Percentiles rank a stretch among this genome's conserved stretches.
These are phyloP conservation scores for Dactylellina haptotyla DNA, from an alignment of 2,329 filamentous ascomycete genomes.

Conservation along the genomic window DNA sequence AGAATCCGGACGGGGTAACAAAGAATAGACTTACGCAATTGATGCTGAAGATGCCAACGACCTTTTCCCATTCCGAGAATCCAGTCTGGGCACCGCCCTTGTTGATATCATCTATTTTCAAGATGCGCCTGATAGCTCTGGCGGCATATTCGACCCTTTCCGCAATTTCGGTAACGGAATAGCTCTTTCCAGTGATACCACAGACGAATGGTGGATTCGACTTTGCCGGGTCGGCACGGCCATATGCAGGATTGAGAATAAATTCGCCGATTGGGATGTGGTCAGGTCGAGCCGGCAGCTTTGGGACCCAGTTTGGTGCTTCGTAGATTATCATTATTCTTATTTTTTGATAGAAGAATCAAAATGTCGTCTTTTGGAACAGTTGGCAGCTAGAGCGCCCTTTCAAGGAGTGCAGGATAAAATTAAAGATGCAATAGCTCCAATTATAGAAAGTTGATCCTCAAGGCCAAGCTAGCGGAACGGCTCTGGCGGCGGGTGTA, in stretches of 20 bases:
- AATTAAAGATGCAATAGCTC: background rate
- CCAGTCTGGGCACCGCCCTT: slow-evolving; percentile 64
- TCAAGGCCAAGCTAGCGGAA: too few species aligned
- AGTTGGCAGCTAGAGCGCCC: background rate
- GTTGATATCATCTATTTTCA: slow-evolving; percentile 74
- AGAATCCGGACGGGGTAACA: background rate
- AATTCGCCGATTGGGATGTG: slow-evolving; percentile 79
- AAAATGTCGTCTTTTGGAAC: background rate
- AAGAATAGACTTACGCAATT: slow-evolving; percentile 72
- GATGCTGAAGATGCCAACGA: slow-evolving; percentile 78
- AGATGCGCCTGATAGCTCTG: slow-evolving; percentile 74
- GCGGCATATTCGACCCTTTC: slow-evolving; percentile 74
- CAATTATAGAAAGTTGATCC: too few species aligned
- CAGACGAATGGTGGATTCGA: slow-evolving; percentile 80
- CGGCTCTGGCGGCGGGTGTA: too few species aligned
- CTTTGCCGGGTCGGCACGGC: slow-evolving; percentile 71
- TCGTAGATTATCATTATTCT: slow-evolving; percentile 65
- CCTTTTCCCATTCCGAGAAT: slow-evolving; percentile 78
- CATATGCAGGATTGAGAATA: slow-evolving; percentile 77
- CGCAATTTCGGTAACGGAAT: slow-evolving; percentile 71
- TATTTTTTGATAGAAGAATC: background rate
- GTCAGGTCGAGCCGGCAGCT: slow-evolving; percentile 72
- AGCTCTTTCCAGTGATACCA: slow-evolving; percentile 75
- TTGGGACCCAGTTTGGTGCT: slow-evolving; percentile 61
- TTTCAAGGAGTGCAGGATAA: background rate